Evolutionary conservation across 2,329 filamentous ascomycete genomes (phyloP).

Genomic region (Colletotrichum sp.): DNA sequence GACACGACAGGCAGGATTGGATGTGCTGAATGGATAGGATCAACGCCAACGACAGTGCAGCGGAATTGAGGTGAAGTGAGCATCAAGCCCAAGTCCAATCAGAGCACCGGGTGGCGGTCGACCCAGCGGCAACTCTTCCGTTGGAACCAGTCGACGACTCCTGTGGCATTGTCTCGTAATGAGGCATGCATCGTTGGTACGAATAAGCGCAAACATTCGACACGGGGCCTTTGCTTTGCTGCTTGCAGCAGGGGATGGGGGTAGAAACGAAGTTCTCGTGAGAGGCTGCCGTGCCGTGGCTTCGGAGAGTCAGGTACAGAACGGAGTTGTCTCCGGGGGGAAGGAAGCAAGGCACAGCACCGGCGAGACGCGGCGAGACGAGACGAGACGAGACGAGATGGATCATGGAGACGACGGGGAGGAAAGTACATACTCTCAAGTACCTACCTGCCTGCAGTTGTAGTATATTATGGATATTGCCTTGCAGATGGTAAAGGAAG

Average conservation of each 20-base stretch:
- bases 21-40: not conserved
- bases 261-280: not conserved
- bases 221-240: not conserved
- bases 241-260: not conserved
- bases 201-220: not conserved
- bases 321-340: conserved; percentile 15
- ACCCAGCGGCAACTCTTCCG: not conserved
- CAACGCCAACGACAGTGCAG: not conserved
- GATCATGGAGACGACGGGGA: not conserved
- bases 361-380: not conserved
- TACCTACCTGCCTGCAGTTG: not conserved
- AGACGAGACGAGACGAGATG: not conserved
- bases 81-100: not conserved
- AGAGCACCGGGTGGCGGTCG: not conserved
- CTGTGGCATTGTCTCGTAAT: not conserved
- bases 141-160: not conserved
- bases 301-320: conserved; percentile 8
- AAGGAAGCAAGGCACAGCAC: not conserved
- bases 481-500: not conserved
- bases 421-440: not conserved
- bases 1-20: not conserved
- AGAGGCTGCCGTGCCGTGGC: not conserved
- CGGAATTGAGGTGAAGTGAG: not conserved
- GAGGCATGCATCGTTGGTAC: not conserved
- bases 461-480: not conserved